Evolutionary conservation across 1,284 basidiomycete genomes (phyloP), one percentile per base, ranked within the genome.

Genomic region (Fomitiporia mediterranea): DNA sequence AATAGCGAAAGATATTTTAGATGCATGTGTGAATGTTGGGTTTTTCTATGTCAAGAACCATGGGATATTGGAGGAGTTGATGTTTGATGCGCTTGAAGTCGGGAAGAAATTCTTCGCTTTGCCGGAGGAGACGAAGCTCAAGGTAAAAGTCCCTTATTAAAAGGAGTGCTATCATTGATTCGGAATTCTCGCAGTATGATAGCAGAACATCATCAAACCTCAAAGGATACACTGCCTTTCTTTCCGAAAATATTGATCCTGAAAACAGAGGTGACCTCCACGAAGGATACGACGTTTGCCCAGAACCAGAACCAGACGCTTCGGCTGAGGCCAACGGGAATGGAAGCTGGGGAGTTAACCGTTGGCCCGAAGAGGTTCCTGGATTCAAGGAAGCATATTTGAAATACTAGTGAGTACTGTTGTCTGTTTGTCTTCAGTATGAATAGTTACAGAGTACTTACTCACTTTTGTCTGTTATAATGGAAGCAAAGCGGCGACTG

Each of bases 1-100:
- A 1, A 68, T 91, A 1, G 86, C 82, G 0, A 68, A 74, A n/a
- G 68, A 80, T 57, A 77, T 91, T 30, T 73, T 83, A 37, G 74
- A 85, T 60, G 88, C 88, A 0, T 89, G 84, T 64, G 79, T 89
- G 53, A 80, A 83, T 48, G 82, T 84, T 6, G 90, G 89, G 0
- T 91, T 92, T 69, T 89, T 92, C 70, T 92, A 91, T 65, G 79
- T 90, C 21, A 81, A 79, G 66, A 89, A 89, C 64, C 88, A 91
- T 63, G 80, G 80, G 1, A 84, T 91, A 5, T 70, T 80, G 2
- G 72, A 80, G 39, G 60, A 68, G 0, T 63, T 74, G 0, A 79
- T 87, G 32, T 64, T 73, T 2, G 62, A 64, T 1, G 76, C 79
- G 0, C 69, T 86, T 15, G 65, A 70, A 1, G 73, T 73, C 25